Evolutionary conservation across 305 asterid genomes (phyloP).

Genomic region (Fraxinus dipetala): DNA sequence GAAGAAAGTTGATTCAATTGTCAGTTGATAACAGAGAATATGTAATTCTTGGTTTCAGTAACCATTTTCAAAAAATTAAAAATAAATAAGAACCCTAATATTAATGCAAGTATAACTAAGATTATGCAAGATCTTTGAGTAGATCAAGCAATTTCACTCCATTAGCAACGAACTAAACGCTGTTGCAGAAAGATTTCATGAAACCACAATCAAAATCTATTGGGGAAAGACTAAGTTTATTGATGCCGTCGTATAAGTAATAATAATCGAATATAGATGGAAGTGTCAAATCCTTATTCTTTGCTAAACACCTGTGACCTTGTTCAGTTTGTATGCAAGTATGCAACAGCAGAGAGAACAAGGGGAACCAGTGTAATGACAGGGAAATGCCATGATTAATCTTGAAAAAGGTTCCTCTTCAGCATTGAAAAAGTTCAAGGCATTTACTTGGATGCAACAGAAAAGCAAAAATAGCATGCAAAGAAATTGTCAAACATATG

Average conservation of each 20-base stretch:
- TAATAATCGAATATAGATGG: background rate
- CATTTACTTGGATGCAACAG: background rate
- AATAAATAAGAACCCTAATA: background rate
- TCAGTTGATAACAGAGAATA: background rate
- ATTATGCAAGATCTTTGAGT: background rate
- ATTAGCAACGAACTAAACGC: background rate
- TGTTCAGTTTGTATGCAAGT: background rate
- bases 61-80: background rate
- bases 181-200: background rate
- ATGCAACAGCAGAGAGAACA: background rate
- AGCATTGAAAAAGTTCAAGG: background rate
- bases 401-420: background rate
- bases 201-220: background rate
- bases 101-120: background rate
- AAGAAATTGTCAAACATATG: background rate
- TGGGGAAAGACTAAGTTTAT: background rate
- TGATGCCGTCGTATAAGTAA: background rate
- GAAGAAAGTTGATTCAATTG: background rate
- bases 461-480: background rate
- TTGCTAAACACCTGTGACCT: background rate
- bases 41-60: background rate
- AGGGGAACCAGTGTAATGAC: background rate
- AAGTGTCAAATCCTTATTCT: background rate
- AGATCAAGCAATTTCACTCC: background rate
- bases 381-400: background rate